phyloP scores from a whole-genome alignment of 2,329 filamentous ascomycete species.

The Penicillium sp. region DNA sequence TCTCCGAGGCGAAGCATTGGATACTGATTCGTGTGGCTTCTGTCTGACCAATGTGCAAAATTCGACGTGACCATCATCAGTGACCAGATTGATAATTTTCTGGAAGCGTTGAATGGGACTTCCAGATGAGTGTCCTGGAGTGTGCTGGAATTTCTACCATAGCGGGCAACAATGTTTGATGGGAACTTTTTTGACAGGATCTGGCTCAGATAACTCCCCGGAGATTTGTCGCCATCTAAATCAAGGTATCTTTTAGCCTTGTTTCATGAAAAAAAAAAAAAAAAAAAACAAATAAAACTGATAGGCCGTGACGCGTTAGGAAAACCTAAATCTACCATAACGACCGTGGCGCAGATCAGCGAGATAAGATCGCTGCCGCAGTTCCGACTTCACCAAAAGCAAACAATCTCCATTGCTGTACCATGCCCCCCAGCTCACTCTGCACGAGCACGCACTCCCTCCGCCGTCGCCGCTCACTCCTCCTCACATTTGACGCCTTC shows the following conservation, averaged over 20 bases:
- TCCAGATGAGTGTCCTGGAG: too few species aligned
- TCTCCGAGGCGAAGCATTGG: background rate
- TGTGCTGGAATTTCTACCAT: too few species aligned
- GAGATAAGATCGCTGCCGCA: slow-evolving; percentile 5
- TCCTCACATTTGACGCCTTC: slow-evolving; percentile 51
- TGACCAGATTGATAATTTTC: background rate
- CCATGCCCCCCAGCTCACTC: background rate
- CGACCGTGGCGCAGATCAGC: background rate
- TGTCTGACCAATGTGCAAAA: background rate
- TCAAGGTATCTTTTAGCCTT: too few species aligned
- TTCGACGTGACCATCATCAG: background rate
- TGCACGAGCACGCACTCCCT: background rate
- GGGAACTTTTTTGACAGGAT: too few species aligned
- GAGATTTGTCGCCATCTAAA: too few species aligned
- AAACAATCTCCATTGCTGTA: background rate
- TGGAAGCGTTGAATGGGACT: background rate
- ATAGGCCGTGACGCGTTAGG: too few species aligned
- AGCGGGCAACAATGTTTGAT: too few species aligned
- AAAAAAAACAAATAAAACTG: too few species aligned
- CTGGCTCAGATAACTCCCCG: too few species aligned
- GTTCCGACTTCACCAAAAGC: background rate
- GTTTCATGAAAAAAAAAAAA: too few species aligned
- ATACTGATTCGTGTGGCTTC: background rate
- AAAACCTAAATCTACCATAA: too few species aligned
- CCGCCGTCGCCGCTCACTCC: slow-evolving; percentile 30